Evolutionary conservation across 192 early-diverging fungal species (phyloP).

Genomic region (Umbelopsis sp.): DNA sequence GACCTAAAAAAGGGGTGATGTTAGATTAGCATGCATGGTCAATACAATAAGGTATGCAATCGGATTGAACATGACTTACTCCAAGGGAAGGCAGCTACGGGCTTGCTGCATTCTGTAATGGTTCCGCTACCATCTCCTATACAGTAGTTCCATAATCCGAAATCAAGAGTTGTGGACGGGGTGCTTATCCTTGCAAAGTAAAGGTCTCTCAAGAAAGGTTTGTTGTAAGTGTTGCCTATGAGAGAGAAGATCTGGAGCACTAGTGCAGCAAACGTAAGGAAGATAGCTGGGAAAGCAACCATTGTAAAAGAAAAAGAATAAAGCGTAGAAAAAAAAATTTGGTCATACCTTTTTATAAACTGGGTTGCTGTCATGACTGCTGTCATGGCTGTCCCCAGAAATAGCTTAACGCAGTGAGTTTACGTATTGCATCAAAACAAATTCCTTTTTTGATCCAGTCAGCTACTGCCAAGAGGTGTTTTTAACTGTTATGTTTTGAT

Average conservation of each 20-base stretch:
- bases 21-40: background rate
- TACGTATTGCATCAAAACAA: slow-evolving; percentile 17
- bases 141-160: slow-evolving; percentile 35
- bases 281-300: slow-evolving; percentile 29
- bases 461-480: background rate
- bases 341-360: background rate
- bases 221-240: slow-evolving; percentile 25
- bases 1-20: background rate
- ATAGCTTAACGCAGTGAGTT: slow-evolving; percentile 5
- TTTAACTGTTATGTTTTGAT: background rate
- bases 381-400: no score
- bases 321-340: background rate
- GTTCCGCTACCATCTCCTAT: background rate
- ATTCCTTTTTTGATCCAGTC: background rate
- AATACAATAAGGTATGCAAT: background rate
- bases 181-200: slow-evolving; percentile 23
- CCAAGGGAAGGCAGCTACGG: slow-evolving; percentile 29
- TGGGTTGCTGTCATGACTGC: background rate
- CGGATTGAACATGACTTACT: background rate
- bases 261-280: slow-evolving; percentile 31
- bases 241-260: slow-evolving; percentile 32
- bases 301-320: slow-evolving; percentile 26
- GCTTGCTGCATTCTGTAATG: slow-evolving; percentile 17
- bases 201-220: slow-evolving; percentile 25
- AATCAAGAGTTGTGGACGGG: background rate